Percentiles rank a stretch among this genome's conserved stretches.
These are phyloP conservation scores for Penstemon barbatus DNA, from an alignment of 257 asterid genomes.

Conservation along the genomic window DNA sequence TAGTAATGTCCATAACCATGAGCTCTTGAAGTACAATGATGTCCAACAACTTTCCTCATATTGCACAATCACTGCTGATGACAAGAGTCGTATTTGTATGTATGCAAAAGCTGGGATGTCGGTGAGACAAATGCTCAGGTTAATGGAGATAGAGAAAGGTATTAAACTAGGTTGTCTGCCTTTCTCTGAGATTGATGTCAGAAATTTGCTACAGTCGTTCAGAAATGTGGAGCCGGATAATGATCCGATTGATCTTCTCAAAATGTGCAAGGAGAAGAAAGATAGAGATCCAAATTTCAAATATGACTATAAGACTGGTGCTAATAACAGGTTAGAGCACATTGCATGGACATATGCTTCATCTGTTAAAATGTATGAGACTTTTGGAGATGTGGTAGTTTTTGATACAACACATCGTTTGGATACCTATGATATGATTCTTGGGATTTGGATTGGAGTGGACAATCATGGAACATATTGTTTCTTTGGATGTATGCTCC, in stretches of 20 bases:
- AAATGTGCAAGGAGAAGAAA: constrained; percentile 57
- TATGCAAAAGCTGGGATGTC: constrained; percentile 67
- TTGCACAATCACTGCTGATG: constrained; percentile 53
- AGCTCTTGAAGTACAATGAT: constrained; percentile 45
- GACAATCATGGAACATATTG: constrained; percentile 59
- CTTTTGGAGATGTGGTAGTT: constrained; percentile 56
- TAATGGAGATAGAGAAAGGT: constrained; percentile 64
- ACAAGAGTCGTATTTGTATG: constrained; percentile 56
- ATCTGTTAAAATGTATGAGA: constrained; percentile 45
- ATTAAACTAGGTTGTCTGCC: constrained; percentile 61
- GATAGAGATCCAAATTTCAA: constrained; percentile 54
- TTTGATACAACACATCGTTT: constrained; percentile 58
- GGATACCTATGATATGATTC: constrained; percentile 61
- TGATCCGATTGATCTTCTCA: constrained; percentile 56
- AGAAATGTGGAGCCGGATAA: constrained; percentile 48
- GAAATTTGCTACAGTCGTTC: constrained; percentile 56
- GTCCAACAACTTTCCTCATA: constrained; percentile 42
- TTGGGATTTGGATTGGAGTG: constrained; percentile 67
- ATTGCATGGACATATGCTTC: constrained; percentile 62
- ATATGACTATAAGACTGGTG: constrained; percentile 44
- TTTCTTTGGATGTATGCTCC: constrained; percentile 62
- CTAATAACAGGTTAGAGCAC: constrained; percentile 54
- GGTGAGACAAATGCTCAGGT: constrained; percentile 60
- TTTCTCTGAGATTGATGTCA: constrained; percentile 57
- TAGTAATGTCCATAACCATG: constrained; percentile 56